Percentiles rank a stretch among this genome's conserved stretches.
Conservation (phyloP, 2,329 filamentous ascomycete species). For the Elsinoe batatas region DNA sequence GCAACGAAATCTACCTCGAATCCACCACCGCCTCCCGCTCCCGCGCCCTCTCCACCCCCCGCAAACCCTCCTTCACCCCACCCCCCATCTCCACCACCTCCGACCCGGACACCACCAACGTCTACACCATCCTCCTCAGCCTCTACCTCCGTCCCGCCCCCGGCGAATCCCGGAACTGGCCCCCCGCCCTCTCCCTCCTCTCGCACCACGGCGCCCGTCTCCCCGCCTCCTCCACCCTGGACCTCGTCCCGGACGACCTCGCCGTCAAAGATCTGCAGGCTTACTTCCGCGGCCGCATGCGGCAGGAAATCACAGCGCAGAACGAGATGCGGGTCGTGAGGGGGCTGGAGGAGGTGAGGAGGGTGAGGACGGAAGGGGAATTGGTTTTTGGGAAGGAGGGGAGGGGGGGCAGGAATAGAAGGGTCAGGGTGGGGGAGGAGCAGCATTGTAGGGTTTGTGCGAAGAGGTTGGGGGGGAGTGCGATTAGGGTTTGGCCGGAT, state of each 20-base stretch:
- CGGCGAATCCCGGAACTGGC: conserved; percentile 52
- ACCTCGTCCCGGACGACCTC: conserved; percentile 71
- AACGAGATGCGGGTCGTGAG: conserved; percentile 72
- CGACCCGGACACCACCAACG: conserved; percentile 42
- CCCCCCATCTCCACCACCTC: conserved; percentile 1
- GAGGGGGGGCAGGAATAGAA: conserved; percentile 48
- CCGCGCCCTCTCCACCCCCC: not conserved
- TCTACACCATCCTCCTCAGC: conserved; percentile 83
- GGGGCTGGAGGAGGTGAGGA: conserved; percentile 65
- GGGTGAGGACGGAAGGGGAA: conserved; percentile 64
- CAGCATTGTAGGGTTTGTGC: conserved; percentile 85
- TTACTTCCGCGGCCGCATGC: conserved; percentile 87
- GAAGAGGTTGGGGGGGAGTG: conserved; percentile 83
- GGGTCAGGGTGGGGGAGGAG: conserved; percentile 79
- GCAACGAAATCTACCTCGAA: conserved; percentile 69
- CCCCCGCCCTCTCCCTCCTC: conserved; percentile 76
- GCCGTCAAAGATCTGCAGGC: conserved; percentile 71
- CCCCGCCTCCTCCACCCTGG: conserved; percentile 74
- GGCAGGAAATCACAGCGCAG: conserved; percentile 70
- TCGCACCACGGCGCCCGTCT: conserved; percentile 86
- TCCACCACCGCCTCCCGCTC: conserved; percentile 18
- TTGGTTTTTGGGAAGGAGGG: conserved; percentile 62
- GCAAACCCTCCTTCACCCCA: not conserved
- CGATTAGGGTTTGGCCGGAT: conserved; percentile 80
- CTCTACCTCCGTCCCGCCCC: conserved; percentile 80